phyloP scores from a whole-genome alignment of 2,329 filamentous ascomycete species.

The Xylariomycetidae sp. region DNA sequence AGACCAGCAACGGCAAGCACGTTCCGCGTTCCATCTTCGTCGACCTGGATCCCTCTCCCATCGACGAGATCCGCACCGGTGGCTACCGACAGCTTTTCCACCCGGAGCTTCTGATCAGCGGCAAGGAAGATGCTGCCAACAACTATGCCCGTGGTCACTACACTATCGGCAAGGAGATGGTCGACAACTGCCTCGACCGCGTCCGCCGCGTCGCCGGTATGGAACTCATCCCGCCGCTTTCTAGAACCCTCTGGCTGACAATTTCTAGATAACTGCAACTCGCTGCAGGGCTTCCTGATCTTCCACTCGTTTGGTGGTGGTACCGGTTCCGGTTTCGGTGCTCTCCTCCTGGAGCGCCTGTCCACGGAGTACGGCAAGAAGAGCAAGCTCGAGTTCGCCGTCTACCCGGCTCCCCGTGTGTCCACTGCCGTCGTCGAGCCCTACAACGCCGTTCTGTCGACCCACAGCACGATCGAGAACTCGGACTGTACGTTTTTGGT shows the following conservation, averaged over 20 bases:
- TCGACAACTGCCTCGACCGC: slow-evolving; percentile 63
- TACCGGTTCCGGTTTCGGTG: slow-evolving; percentile 67
- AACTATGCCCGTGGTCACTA: slow-evolving; percentile 74
- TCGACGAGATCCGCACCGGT: slow-evolving; percentile 68
- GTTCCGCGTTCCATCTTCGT: slow-evolving; percentile 67
- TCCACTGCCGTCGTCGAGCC: slow-evolving; percentile 68
- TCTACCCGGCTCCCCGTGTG: slow-evolving; percentile 64
- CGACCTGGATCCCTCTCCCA: slow-evolving; percentile 66
- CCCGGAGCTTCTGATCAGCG: slow-evolving; percentile 65
- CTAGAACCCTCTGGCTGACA: neutral
- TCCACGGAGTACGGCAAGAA: slow-evolving; percentile 72
- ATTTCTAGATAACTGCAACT: slow-evolving; percentile 62
- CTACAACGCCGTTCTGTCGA: slow-evolving; percentile 68
- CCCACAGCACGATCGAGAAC: slow-evolving; percentile 71
- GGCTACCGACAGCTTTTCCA: slow-evolving; percentile 64
- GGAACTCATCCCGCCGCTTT: slow-evolving; percentile 18
- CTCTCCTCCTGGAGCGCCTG: slow-evolving; percentile 65
- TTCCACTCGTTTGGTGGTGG: slow-evolving; percentile 72
- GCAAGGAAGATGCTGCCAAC: slow-evolving; percentile 72
- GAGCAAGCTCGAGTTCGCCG: slow-evolving; percentile 69
- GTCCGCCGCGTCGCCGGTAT: slow-evolving; percentile 63
- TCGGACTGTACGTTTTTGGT: slow-evolving; percentile 75
- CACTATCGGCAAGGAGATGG: slow-evolving; percentile 72
- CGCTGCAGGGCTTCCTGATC: slow-evolving; percentile 66
- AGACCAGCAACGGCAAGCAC: slow-evolving; percentile 66